phyloP scores from a whole-genome alignment of 2,329 filamentous ascomycete species.

The Fusarium tanahbumbuense region DNA sequence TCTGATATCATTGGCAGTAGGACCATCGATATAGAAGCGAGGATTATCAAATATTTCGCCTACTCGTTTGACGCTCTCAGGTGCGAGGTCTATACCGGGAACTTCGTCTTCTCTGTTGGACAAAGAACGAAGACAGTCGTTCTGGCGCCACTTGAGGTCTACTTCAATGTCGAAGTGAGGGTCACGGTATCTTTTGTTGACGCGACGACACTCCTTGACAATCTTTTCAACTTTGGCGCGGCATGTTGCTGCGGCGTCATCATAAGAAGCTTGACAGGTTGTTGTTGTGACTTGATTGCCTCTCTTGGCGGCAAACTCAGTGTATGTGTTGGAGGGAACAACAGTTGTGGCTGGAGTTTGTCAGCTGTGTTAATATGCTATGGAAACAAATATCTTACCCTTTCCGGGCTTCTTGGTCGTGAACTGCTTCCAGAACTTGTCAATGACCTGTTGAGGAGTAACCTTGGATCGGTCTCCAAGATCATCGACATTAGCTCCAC shows the following conservation, averaged over 20 bases:
- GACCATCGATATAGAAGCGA: constrained; percentile 81
- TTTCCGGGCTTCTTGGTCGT: constrained; percentile 77
- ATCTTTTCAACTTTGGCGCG: constrained; percentile 72
- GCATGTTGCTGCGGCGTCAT: constrained; percentile 77
- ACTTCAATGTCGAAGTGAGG: constrained; percentile 87
- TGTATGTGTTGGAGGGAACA: constrained; percentile 75
- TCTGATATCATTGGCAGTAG: constrained; percentile 80
- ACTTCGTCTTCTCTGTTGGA: constrained; percentile 47
- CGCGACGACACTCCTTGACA: constrained; percentile 73
- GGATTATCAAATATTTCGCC: constrained; percentile 80
- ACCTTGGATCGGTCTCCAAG: constrained; percentile 54
- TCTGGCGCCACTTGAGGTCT: constrained; percentile 72
- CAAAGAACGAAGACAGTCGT: constrained; percentile 63
- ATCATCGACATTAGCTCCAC: constrained; percentile 2
- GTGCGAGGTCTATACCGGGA: constrained; percentile 52
- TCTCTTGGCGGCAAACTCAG: constrained; percentile 68
- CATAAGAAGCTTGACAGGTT: constrained; percentile 74
- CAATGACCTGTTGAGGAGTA: constrained; percentile 74
- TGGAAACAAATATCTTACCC: constrained; percentile 54
- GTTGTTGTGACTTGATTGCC: constrained; percentile 66
- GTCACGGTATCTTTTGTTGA: constrained; percentile 89
- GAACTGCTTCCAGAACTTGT: constrained; percentile 80
- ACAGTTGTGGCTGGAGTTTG: constrained; percentile 68
- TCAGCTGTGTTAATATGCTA: not conserved
- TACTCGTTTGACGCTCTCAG: constrained; percentile 74